A percentile compares a stretch with the other conserved stretches of the same genome.
Conservation (phyloP, 2,329 filamentous ascomycete species). For the Aureobasidium sp. region DNA sequence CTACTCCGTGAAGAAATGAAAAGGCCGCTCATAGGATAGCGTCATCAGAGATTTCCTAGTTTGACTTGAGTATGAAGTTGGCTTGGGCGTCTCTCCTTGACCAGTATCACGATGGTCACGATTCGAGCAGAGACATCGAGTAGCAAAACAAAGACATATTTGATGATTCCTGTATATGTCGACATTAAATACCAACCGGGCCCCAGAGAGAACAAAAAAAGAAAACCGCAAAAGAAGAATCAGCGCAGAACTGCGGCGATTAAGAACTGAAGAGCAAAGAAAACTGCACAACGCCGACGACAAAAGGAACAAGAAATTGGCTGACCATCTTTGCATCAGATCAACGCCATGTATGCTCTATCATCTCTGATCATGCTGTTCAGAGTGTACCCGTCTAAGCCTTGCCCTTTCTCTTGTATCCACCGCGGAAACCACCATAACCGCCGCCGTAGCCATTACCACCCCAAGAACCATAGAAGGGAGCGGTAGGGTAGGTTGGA, state of each 20-base stretch:
- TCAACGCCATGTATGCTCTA: neutral
- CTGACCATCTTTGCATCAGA: neutral
- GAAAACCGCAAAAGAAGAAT: neutral
- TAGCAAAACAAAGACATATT: neutral
- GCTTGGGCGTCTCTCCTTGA: neutral
- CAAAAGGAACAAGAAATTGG: neutral
- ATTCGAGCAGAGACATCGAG: neutral
- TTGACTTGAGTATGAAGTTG: neutral
- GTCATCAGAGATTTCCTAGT: neutral
- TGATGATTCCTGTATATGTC: neutral
- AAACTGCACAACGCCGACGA: neutral
- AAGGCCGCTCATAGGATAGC: neutral
- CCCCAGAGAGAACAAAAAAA: neutral
- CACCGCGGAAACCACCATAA: slow-evolving; percentile 4
- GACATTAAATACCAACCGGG: neutral
- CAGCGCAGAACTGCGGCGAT: neutral
- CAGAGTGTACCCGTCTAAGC: neutral
- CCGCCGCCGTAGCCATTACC: neutral
- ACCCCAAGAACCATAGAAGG: neutral
- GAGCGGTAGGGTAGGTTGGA: neutral
- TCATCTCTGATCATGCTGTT: neutral
- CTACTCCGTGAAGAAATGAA: slow-evolving; percentile 24
- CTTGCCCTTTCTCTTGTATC: slow-evolving; percentile 1
- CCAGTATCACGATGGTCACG: neutral
- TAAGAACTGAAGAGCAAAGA: neutral